Evolutionary conservation across 768 basidiomycete genomes (phyloP), one percentile per base, ranked within the genome.

Genomic region (Termitomyces bulborhizus): DNA sequence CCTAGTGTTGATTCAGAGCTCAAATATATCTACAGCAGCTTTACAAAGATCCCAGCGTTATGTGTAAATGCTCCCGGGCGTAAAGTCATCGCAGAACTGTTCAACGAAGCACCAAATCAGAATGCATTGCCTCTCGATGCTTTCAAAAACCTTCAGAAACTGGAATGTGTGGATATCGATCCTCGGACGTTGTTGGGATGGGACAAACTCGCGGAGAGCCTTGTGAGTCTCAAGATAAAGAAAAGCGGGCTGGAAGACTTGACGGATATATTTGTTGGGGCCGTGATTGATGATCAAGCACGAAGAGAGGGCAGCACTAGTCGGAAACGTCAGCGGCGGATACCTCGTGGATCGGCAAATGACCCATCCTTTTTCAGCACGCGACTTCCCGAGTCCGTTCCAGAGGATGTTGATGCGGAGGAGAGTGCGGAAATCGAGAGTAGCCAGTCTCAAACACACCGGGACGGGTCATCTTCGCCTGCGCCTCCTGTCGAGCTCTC

Each of bases 41-140:
- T 96, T 74, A 97, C 92, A 43, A 93, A 90, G 70, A 74, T 97
- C 0, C 93, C 93, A 15, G 86, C 92, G 1, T 75, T 96, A 39
- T 71, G 76, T 6, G 70, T 95, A 53, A 78, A 75, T 57, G 77
- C 85, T 1, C 87, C 89, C 0, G 81, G 81, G 44, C 76, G 77
- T 46, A 83, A 82, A 53, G 70, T 82, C 60, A 84, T 95, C 26
- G 66, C 78, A 5, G 92, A 92, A 65, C 76, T 92, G 11, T 73
- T 77, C 4, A 75, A 80, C 36, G 88, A 92, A 51, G 76, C 85
- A 3, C 84, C 88, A 1, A 81, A 81, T 59, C 78, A 83, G 64
- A 87, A 83, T 62, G 90, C 89, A 13, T 68, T 94, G 15, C 93
- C 94, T 1, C 73, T 97, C 12, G 84, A 91, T 58, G 76, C 76